These are phyloP conservation scores for Pleurotus ostreatus DNA, from an alignment of 768 basidiomycete genomes.

Conservation along the genomic window DNA sequence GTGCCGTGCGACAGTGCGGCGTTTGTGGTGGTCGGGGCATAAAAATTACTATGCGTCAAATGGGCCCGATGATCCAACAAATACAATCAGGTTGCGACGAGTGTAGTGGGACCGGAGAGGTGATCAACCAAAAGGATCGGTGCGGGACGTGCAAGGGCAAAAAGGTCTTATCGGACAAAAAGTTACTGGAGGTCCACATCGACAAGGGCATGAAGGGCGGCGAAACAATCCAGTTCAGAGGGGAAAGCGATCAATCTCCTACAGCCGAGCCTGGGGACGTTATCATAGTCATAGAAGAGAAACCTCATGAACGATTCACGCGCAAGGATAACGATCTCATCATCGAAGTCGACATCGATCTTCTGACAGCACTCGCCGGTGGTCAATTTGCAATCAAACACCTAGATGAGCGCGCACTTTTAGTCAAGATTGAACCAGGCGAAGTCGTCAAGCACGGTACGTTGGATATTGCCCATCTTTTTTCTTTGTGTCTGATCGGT, in stretches of 20 bases:
- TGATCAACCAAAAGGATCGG: slow-evolving; percentile 90
- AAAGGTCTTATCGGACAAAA: slow-evolving; percentile 92
- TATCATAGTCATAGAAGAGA: slow-evolving; percentile 91
- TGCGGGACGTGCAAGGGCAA: slow-evolving; percentile 93
- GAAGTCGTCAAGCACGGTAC: slow-evolving; percentile 91
- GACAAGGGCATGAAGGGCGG: slow-evolving; percentile 98
- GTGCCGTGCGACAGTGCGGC: slow-evolving; percentile 78
- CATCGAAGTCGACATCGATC: slow-evolving; percentile 85
- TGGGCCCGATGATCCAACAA: slow-evolving; percentile 99
- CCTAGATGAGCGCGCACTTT: slow-evolving; percentile 85
- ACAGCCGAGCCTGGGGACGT: slow-evolving; percentile 90
- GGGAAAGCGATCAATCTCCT: slow-evolving; percentile 92
- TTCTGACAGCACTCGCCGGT: slow-evolving; percentile 90
- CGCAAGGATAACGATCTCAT: slow-evolving; percentile 86
- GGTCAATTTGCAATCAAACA: slow-evolving; percentile 89
- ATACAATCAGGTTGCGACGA: slow-evolving; percentile 94
- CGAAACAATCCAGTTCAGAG: slow-evolving; percentile 82
- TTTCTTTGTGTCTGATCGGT: slow-evolving; percentile 7
- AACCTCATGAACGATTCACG: slow-evolving; percentile 83
- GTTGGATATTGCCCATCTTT: slow-evolving; percentile 19
- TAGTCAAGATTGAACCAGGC: slow-evolving; percentile 82
- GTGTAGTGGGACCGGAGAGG: slow-evolving; percentile 90
- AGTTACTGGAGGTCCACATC: slow-evolving; percentile 95
- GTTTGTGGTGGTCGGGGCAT: slow-evolving; percentile 87
- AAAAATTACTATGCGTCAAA: slow-evolving; percentile 88